Conservation (phyloP, 208 protist genomes). For the Balamuthia mandrillaris region DNA sequence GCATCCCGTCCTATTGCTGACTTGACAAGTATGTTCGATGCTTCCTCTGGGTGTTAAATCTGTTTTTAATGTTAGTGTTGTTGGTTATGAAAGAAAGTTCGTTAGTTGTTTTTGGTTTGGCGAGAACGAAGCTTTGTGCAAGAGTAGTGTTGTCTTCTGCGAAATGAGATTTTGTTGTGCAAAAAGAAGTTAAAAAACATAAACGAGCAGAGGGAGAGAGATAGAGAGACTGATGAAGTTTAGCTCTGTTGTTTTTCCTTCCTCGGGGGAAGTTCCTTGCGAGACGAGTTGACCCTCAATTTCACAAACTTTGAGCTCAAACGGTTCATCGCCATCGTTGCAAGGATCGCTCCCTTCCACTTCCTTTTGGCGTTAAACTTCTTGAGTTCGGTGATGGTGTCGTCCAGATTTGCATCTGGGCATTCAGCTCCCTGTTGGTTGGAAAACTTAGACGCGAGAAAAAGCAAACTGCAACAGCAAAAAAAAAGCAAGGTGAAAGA, state of each 20-base stretch:
- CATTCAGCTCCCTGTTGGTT: background rate
- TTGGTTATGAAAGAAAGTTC: too few species aligned
- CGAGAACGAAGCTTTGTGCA: too few species aligned
- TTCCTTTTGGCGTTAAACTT: constrained; percentile 42
- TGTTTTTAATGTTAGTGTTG: too few species aligned
- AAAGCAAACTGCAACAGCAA: background rate
- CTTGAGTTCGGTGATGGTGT: constrained; percentile 20
- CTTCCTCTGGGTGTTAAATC: background rate
- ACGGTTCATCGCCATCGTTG: constrained; percentile 14
- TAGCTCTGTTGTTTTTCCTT: too few species aligned
- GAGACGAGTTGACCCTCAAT: background rate
- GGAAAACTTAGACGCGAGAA: too few species aligned
- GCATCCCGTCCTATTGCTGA: background rate
- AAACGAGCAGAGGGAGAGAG: too few species aligned
- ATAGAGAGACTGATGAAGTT: too few species aligned
- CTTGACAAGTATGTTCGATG: background rate
- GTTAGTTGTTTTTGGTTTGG: too few species aligned
- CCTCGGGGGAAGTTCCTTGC: constrained; percentile 7
- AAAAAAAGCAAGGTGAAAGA: background rate
- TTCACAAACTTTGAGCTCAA: background rate
- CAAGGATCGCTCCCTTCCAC: constrained; percentile 32
- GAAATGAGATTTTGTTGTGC: too few species aligned
- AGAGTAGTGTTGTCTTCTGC: too few species aligned
- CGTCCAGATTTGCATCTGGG: background rate
- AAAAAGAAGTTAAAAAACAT: too few species aligned